Base-by-base conservation (phyloP, 768 basidiomycete genomes). In the Boletus subparvulus region DNA sequence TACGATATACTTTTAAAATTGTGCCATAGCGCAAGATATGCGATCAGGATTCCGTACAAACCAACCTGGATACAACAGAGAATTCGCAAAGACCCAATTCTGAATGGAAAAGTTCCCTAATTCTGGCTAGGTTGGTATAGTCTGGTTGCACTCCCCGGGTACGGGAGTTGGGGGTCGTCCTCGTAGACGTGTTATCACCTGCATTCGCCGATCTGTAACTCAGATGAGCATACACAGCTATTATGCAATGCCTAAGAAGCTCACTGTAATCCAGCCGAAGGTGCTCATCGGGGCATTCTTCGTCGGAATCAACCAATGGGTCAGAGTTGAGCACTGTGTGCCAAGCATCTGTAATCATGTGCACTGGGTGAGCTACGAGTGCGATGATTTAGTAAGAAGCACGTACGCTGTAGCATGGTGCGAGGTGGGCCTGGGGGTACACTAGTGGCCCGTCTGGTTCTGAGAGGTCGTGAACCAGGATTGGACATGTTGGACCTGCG, bases 271-370 rank as follows among this genome's bases (percentile, higher is more conserved):
- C 89, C 46, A 80, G 73, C 33, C 84, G 80, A 36, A 80, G 75
- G 61, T 87, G 76, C 62, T 87, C 86, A 63, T 90, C 87, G 14
- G 75, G 78, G 47, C 74, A 72, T 65, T 88, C 87, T 42, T 88
- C 87, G 56, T 90, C 90, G 30, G 90, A 91, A 69, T 90, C 88
- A 48, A 78, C 72, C 30, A 91, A 74, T n/a, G 90, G 85, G 65
- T 92, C 90, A 37, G 83, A 81, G 32, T 80, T 83, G 50, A 77
- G 80, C 54, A 85, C 77, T 16, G 81, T 77, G 63, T 88, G 83
- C 86, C 86, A 91, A 16, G 90, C 85, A 66, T 90, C 90, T 92
- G 65, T 19, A 41, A 14, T 5, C 24, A 50, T 8, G 41, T 42
- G 44, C 36, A 37, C 48, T 24, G 33, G 42, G 40, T 63, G 43